Percentiles rank a stretch among this genome's conserved stretches.
These are phyloP conservation scores for Aphanomyces euteiches DNA, from an alignment of 352 stramenopile species.

Conservation along the genomic window DNA sequence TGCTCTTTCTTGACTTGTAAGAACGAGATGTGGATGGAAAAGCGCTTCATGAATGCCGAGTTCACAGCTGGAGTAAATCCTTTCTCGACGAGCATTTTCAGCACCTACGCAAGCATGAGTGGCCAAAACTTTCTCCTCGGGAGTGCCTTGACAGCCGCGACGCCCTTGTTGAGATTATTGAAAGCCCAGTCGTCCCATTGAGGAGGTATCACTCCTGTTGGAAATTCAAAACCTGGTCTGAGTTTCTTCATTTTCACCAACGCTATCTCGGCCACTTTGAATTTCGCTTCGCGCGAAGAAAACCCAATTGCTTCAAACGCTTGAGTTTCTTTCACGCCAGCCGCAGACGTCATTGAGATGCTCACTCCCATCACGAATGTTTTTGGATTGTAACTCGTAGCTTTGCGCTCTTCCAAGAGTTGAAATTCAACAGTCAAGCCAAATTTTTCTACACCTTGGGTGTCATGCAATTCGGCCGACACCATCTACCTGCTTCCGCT, in stretches of 20 bases:
- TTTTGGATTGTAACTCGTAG: conserved; percentile 37
- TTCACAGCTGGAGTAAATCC: conserved; percentile 57
- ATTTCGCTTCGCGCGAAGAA: conserved; percentile 68
- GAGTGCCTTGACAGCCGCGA: conserved; percentile 38
- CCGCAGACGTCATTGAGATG: conserved; percentile 31
- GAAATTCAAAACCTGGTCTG: conserved; percentile 54
- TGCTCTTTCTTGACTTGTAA: conserved; percentile 41
- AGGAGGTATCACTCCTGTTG: conserved; percentile 45
- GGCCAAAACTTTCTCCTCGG: not conserved
- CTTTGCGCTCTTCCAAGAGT: conserved; percentile 48
- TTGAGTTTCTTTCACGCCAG: not conserved
- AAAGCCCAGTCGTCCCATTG: conserved; percentile 62
- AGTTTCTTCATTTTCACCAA: conserved; percentile 54
- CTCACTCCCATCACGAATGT: conserved; percentile 50
- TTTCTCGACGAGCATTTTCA: conserved; percentile 53
- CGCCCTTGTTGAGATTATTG: conserved; percentile 54
- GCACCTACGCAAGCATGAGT: conserved; percentile 29
- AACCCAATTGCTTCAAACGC: conserved; percentile 35
- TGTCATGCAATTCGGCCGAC: not conserved
- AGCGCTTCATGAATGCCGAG: conserved; percentile 53
- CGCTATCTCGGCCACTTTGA: conserved; percentile 55
- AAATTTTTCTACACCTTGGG: conserved; percentile 43
- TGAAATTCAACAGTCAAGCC: conserved; percentile 46
- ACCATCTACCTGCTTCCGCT: conserved; percentile 42
- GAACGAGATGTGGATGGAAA: conserved; percentile 54